Evolutionary conservation across 2,329 filamentous ascomycete species (phyloP).

Genomic region (Dactylellina cionopaga): DNA sequence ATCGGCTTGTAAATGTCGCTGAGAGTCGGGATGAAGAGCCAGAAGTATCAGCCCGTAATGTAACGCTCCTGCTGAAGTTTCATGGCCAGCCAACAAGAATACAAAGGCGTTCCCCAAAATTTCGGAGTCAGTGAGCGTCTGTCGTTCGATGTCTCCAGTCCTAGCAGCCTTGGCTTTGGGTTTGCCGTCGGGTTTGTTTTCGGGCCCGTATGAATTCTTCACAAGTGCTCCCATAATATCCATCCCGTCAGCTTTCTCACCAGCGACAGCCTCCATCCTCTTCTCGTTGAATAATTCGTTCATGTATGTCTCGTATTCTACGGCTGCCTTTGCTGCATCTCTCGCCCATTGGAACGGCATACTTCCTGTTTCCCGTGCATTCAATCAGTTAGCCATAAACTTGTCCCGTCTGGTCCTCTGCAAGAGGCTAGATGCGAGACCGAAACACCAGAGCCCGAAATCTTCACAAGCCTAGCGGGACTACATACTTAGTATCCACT

Average conservation of each 20-base stretch:
- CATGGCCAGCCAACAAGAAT: conserved; percentile 78
- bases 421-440: too few relatives aligned
- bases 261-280: conserved; percentile 62
- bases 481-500: conserved; percentile 64
- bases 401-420: not conserved
- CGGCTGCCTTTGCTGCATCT: conserved; percentile 67
- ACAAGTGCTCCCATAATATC: conserved; percentile 69
- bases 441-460: too few relatives aligned
- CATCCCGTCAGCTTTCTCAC: conserved; percentile 58
- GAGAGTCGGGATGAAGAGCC: conserved; percentile 72
- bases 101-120: conserved; percentile 78
- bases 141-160: conserved; percentile 56
- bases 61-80: conserved; percentile 79
- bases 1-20: conserved; percentile 74
- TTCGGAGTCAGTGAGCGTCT: conserved; percentile 69
- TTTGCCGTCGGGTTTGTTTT: conserved; percentile 21
- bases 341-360: conserved; percentile 67
- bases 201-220: conserved; percentile 61
- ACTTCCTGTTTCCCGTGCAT: conserved; percentile 57
- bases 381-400: not conserved
- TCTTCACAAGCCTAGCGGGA: not conserved
- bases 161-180: conserved; percentile 32
- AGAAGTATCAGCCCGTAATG: conserved; percentile 77
- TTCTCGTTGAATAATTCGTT: conserved; percentile 74
- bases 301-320: conserved; percentile 76